Conservation (phyloP, 768 basidiomycete species). For the Boletus vermiculosoides region DNA sequence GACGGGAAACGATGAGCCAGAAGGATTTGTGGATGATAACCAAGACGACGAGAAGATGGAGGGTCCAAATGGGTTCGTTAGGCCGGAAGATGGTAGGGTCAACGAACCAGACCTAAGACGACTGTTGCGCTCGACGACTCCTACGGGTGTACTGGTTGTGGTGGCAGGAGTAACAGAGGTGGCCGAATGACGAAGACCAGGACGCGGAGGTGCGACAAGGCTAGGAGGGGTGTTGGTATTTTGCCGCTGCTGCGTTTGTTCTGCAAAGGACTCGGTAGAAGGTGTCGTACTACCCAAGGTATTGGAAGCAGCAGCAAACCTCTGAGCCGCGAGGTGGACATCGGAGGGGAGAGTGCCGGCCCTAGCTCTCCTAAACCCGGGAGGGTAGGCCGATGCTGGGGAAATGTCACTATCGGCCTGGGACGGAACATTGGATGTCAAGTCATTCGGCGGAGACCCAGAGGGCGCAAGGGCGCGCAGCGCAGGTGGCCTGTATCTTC, state of each 20-base stretch:
- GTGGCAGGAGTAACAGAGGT: conserved; percentile 58
- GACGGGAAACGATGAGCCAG: conserved; percentile 57
- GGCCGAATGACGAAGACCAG: conserved; percentile 73
- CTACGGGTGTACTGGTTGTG: conserved; percentile 37
- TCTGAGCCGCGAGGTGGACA: conserved; percentile 82
- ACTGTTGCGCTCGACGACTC: conserved; percentile 62
- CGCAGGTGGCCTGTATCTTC: conserved; percentile 79
- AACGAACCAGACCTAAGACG: conserved; percentile 91
- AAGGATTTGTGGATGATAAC: conserved; percentile 63
- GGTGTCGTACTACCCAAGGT: conserved; percentile 50
- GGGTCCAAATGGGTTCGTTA: conserved; percentile 82
- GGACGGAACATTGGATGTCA: conserved; percentile 54
- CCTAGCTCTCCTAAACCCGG: conserved; percentile 91
- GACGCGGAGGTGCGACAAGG: conserved; percentile 52
- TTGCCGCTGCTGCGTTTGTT: conserved; percentile 42
- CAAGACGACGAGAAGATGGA: conserved; percentile 90
- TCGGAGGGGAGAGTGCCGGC: conserved; percentile 98
- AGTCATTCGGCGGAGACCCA: conserved; percentile 72
- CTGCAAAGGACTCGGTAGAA: conserved; percentile 49
- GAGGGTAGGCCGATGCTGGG: conserved; percentile 75
- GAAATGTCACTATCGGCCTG: conserved; percentile 56
- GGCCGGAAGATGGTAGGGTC: conserved; percentile 75
- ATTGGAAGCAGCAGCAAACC: conserved; percentile 68
- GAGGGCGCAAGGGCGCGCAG: conserved; percentile 65
- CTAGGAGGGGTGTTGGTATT: conserved; percentile 39